phyloP scores from a whole-genome alignment of 305 asterid genomes.

The Euphrasia arctica region DNA sequence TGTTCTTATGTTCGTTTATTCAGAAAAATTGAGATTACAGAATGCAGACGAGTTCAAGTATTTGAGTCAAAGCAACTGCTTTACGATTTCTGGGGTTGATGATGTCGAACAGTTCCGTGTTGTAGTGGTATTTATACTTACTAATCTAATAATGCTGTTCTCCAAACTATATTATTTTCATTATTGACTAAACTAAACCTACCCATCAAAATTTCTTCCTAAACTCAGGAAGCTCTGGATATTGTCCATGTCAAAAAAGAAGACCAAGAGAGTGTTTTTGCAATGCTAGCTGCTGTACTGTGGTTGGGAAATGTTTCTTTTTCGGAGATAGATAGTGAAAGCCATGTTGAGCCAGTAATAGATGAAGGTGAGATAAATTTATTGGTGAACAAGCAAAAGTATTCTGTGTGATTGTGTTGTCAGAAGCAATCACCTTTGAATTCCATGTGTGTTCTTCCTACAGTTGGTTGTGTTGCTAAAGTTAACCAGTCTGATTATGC shows the following conservation, averaged over 20 bases:
- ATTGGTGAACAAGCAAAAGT: constrained; percentile 12
- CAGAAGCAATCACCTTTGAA: neutral
- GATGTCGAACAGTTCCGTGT: constrained; percentile 75
- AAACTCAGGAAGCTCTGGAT: constrained; percentile 72
- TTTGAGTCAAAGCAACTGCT: constrained; percentile 72
- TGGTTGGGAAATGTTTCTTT: constrained; percentile 83
- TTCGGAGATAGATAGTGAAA: constrained; percentile 61
- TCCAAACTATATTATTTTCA: constrained; percentile 13
- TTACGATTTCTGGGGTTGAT: constrained; percentile 68
- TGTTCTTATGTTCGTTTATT: constrained; percentile 21
- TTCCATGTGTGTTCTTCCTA: no score
- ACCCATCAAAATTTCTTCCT: constrained; percentile 16
- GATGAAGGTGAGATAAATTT: constrained; percentile 60
- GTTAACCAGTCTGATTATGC: neutral
- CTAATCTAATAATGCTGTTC: constrained; percentile 15
- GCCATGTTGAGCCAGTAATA: constrained; percentile 77
- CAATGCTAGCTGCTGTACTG: constrained; percentile 83
- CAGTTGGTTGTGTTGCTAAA: constrained; percentile 11
- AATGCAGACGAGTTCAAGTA: constrained; percentile 60
- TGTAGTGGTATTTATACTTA: constrained; percentile 38
- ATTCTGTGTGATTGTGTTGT: constrained; percentile 8
- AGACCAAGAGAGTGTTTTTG: constrained; percentile 75
- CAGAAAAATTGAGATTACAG: constrained; percentile 66
- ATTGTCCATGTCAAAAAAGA: constrained; percentile 71
- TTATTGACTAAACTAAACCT: constrained; percentile 12